A percentile compares a stretch with the other conserved stretches of the same genome.
These are phyloP conservation scores for Lepidopterella palustris DNA, from an alignment of 495 filamentous ascomycete genomes.

Conservation along the genomic window DNA sequence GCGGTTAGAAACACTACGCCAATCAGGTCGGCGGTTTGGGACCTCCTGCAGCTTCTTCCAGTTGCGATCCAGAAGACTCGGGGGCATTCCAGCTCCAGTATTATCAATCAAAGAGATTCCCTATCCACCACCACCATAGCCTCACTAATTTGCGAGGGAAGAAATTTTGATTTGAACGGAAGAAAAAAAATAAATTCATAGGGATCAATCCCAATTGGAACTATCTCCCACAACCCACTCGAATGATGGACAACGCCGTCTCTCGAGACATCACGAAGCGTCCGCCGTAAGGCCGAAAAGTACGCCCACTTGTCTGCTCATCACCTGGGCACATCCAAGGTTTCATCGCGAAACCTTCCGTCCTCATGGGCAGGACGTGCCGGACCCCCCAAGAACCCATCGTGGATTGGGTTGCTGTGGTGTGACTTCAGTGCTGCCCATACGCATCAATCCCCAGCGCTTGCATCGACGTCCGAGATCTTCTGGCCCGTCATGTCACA, in stretches of 20 bases:
- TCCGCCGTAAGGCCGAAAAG: not conserved
- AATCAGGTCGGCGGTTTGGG: slow-evolving; percentile 23
- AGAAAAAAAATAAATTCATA: too few relatives aligned
- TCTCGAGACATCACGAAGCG: not conserved
- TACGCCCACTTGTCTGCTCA: not conserved
- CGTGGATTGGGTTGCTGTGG: not conserved
- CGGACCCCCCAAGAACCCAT: not conserved
- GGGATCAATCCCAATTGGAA: too few relatives aligned
- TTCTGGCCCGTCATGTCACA: not conserved
- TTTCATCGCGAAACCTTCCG: not conserved
- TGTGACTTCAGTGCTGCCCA: not conserved
- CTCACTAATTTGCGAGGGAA: too few relatives aligned
- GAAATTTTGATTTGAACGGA: too few relatives aligned
- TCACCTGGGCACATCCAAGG: too few relatives aligned
- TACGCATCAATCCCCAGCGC: not conserved
- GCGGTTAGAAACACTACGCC: slow-evolving; percentile 25
- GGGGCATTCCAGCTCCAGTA: not conserved
- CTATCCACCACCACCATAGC: not conserved
- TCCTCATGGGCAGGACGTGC: not conserved
- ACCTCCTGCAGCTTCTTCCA: slow-evolving; percentile 14
- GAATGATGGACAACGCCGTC: not conserved
- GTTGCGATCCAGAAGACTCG: slow-evolving; percentile 18
- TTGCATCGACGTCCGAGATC: not conserved
- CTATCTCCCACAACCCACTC: too few relatives aligned
- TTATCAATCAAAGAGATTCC: not conserved